Base-by-base conservation (phyloP, 805 yeast species). In the Komagataella pastoris region DNA sequence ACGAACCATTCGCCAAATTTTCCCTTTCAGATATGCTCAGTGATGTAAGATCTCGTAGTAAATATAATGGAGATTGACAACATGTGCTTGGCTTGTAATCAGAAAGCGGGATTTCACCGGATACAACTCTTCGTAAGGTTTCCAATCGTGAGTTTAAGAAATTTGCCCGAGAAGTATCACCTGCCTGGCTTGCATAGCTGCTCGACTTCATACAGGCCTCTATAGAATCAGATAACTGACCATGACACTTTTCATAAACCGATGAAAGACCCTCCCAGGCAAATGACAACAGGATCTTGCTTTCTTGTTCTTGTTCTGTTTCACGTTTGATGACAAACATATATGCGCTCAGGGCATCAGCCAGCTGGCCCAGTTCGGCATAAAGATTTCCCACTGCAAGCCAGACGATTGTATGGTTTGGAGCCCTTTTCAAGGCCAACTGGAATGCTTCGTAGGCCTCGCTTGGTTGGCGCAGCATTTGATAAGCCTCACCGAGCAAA, bases 191-290 rank as follows among this genome's bases (percentile, higher is more conserved):
- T 59, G 71, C 77, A 57, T 80, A 77, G 17, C 66, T 59, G 1
- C 79, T 73, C 1, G 83, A 76, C 47, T 83, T 64, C 8, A 64
- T 52, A 54, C 81, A 76, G 3, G 85, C 83, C 60, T 78, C 83
- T 0, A 80, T 72, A 0, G 84, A 83, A 61, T 80, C 85, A 54
- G 68, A 64, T 19, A 73, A 65, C 58, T 80, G 85, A 56, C 77
- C 80, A 53, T 79, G 83, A 58, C 84, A 79, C 17, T 83, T 66
- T 57, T 79, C 84, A 59, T 80, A 80, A 6, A 80, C 84, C 61
- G 81, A 76, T 44, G 77, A 69, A 47, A 80, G 61, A 1, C 85
- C 85, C 57, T 79, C 83, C 85, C 85, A 80, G 1, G 84, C 83
- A 12, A 79, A 68, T 1, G 81, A 84, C 4, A 75, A 68, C 3